Base-by-base conservation (phyloP, 441 rosid genomes). In the Melianthus villosus region DNA sequence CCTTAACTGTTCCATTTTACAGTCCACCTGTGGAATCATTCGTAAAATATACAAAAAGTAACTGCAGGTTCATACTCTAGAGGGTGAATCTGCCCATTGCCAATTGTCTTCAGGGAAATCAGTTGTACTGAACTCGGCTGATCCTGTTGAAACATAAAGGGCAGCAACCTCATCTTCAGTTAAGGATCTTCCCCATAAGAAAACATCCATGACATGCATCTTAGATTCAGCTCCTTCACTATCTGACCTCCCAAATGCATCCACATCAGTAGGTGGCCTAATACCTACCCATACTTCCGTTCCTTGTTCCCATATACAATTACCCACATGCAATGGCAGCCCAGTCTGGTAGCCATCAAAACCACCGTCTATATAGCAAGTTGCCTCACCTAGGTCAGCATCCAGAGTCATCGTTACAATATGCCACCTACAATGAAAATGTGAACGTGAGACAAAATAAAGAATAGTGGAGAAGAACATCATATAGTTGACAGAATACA, bases 171-270 rank as follows among this genome's bases (percentile, higher is more conserved):
- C 99, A 25, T 92, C 99, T 63, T 92, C 99, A 45, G 77, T 80
- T 62, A 92, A 71, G 68, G 94, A 86, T 64, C 81, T 75, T 32
- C 97, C 99, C 99, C 99, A 92, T 1, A 92, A 68, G 61, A 92
- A 92, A 59, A 83, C 95, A 67, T 92, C 99, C 99, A 92, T 92
- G 51, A 92, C 70, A 58, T 92, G 97, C 97, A 86, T 82, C 72
- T 92, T 92, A 40, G 97, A 77, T 62, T 92, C 99, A n/a, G 70
- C 80, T 62, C 97, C 99, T 68, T 92, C 99, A 46, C 99, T 92
- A 64, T 92, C 99, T 13, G 99, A 92, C 69, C 99, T 78, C 54
- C 99, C 97, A 51, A 92, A 86, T 34, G 93, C 80, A 68, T 86
- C 97, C 62, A 86, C 54, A 54, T 81, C 97, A 15, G 60, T 80